phyloP scores from a whole-genome alignment of 148 eudicot genomes.

The Chenopodium quinoa region DNA sequence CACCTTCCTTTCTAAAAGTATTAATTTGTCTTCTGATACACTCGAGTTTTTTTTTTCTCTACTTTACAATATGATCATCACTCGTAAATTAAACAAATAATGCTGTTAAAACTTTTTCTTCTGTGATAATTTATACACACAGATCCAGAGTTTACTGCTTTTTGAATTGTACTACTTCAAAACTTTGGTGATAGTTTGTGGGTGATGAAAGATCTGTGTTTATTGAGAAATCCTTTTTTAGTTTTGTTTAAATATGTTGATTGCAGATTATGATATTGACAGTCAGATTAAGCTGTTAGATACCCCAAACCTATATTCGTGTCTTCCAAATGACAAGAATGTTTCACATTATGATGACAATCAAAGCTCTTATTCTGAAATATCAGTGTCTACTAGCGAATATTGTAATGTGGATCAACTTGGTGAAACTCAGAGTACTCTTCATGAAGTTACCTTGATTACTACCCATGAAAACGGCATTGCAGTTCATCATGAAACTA shows the following conservation, averaged over 20 bases:
- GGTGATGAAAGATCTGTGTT: neutral
- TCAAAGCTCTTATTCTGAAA: conserved; percentile 25
- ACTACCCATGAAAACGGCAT: conserved; percentile 32
- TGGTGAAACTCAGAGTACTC: conserved; percentile 9
- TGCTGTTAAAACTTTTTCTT: neutral
- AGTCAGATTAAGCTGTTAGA: conserved; percentile 9
- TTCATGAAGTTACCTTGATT: conserved; percentile 30
- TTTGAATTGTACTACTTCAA: neutral
- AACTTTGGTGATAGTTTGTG: neutral
- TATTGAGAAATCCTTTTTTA: neutral
- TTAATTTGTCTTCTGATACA: neutral
- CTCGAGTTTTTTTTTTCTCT: neutral
- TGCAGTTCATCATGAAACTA: conserved; percentile 14
- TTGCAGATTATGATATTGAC: conserved; percentile 34
- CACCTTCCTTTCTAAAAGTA: neutral
- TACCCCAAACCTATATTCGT: conserved; percentile 10
- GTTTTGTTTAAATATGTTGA: neutral
- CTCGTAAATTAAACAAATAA: neutral
- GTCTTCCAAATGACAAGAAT: conserved; percentile 13
- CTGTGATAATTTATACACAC: neutral
- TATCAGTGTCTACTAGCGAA: conserved; percentile 28
- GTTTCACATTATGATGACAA: conserved; percentile 19
- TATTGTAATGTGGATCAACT: conserved; percentile 10
- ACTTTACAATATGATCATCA: neutral
- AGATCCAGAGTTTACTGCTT: neutral